Evolutionary conservation across 139 green algal genomes (phyloP).

Genomic region (Chlamydomonas sp.): DNA sequence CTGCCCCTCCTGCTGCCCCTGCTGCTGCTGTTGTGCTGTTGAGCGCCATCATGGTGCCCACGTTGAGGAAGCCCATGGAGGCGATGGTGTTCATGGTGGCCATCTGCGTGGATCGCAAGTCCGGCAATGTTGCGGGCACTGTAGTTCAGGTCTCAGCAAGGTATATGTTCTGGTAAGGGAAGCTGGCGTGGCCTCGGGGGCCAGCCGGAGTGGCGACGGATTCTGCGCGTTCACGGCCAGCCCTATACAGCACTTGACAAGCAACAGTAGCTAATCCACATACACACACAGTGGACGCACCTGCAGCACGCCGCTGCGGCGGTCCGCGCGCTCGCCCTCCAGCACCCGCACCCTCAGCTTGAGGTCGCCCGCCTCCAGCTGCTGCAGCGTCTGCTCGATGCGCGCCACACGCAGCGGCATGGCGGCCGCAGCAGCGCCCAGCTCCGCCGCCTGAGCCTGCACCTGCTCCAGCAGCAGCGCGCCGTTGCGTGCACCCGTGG

Average conservation of each 20-base stretch:
- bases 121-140: no score
- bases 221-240: no score
- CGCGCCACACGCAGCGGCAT: constrained; percentile 75
- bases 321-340: constrained; percentile 77
- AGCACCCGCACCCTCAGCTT: constrained; percentile 79
- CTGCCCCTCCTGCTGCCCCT: background rate
- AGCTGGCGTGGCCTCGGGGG: no score
- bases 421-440: constrained; percentile 67
- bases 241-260: no score
- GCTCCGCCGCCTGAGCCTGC: constrained; percentile 72
- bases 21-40: background rate
- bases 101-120: constrained; percentile 27
- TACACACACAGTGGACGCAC: background rate
- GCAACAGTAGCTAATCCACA: background rate
- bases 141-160: no score
- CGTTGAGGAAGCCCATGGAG: constrained; percentile 71
- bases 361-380: constrained; percentile 75
- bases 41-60: constrained; percentile 73
- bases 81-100: constrained; percentile 74
- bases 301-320: constrained; percentile 67
- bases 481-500: background rate
- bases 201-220: no score
- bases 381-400: constrained; percentile 68
- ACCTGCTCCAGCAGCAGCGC: constrained; percentile 58
- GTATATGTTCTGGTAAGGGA: background rate